Evolutionary conservation across 176 grass and related monocot species (phyloP), one percentile per base, ranked within the genome.

Genomic region (Oropetium thomaeum): DNA sequence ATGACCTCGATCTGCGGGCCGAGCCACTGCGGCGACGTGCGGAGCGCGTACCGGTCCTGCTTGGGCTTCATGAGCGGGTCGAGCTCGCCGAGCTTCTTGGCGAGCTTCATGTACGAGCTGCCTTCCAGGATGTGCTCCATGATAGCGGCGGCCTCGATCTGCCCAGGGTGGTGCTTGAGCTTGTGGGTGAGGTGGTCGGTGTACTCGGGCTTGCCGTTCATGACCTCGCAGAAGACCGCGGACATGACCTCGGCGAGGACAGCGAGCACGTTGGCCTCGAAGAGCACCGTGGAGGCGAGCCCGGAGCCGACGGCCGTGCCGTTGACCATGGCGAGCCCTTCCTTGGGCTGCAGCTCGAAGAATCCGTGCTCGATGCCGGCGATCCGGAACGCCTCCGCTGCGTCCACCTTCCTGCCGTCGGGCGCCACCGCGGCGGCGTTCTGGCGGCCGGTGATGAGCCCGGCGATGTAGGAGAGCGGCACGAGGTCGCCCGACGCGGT

Each of bases 341-440:
- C 95, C 91, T 97, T 97, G 37, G 95, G 95, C 70, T 93, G 95
- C 74, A 97, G 52, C 80, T 97, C 86, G 15, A 97, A 97, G 73
- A 96, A 96, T 0, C 81, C 85, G 28, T 90, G 87, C 64, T 81
- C 74, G 30, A 96, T 91, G 2, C 92, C 92, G 2, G 92, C 88
- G 13, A 89, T 87, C 79, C 84, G 87, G 76, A 96, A 96, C 19
- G 92, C 92, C 84, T 94, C 88, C 0, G 88, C 73, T 1, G 91
- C 88, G 63, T 69, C 76, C 58, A 94, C 81, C 71, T 58, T 90
- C 41, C 58, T 74, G 68, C 91, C 91, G 4, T 94, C 88, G 9
- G 91, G 91, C 0, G 73, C 88, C 3, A 90, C 80, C 6, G 91
- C 91, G 2, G 79, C 67, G 8, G 91, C 71, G 62, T 94, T 94